A percentile compares a stretch with the other conserved stretches of the same genome.
These are phyloP conservation scores for Coemansia interrupta DNA, from an alignment of 192 early-diverging fungal species.

Conservation along the genomic window DNA sequence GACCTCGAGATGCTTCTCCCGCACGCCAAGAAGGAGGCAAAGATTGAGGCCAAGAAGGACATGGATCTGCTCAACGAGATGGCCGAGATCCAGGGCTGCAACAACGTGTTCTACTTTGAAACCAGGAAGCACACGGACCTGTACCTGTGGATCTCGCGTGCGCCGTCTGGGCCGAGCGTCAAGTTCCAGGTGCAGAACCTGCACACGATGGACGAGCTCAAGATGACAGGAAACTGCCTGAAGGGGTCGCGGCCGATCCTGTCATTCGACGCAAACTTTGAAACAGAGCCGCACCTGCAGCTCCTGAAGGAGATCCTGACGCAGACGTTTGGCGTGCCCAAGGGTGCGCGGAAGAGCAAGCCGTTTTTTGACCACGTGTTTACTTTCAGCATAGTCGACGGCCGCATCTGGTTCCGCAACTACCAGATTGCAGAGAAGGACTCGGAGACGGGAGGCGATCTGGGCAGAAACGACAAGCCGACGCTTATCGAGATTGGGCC, in stretches of 20 bases:
- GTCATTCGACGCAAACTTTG: constrained; percentile 93
- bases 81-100: constrained; percentile 95
- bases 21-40: constrained; percentile 94
- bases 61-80: constrained; percentile 89
- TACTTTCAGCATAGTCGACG: constrained; percentile 80
- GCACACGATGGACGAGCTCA: constrained; percentile 98
- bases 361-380: constrained; percentile 97
- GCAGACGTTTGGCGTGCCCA: constrained; percentile 87
- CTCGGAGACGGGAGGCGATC: constrained; percentile 56
- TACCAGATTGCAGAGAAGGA: constrained; percentile 83
- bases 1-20: constrained; percentile 86
- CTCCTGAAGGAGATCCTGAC: constrained; percentile 93
- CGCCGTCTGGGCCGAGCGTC: constrained; percentile 90
- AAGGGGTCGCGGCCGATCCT: constrained; percentile 94
- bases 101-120: constrained; percentile 97
- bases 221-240: constrained; percentile 96
- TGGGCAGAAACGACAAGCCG: constrained; percentile 63
- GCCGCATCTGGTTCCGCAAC: constrained; percentile 94
- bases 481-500: constrained; percentile 94
- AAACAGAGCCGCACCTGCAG: constrained; percentile 75
- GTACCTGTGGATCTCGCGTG: constrained; percentile 93
- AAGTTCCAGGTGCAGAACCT: constrained; percentile 96
- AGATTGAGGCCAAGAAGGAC: constrained; percentile 89
- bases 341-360: constrained; percentile 83
- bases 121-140: constrained; percentile 86